A percentile compares a stretch with the other conserved stretches of the same genome.
Evolutionary conservation across 441 rosid genomes (phyloP).

Genomic region (Pelargonium myrrhifolium): DNA sequence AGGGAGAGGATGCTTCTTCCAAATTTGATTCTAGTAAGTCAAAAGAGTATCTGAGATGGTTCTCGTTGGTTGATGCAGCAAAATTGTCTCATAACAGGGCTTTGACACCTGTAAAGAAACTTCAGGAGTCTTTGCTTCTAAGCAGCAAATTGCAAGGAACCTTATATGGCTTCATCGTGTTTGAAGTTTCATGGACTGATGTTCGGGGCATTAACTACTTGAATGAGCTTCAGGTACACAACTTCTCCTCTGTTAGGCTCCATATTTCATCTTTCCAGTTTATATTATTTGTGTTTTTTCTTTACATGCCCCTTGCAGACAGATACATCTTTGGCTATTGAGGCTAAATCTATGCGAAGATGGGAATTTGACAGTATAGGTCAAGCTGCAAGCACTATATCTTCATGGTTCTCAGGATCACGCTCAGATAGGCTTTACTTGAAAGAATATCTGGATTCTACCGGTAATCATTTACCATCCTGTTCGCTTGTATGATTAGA

Average conservation of each 20-base stretch:
- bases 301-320: slow-evolving; percentile 45
- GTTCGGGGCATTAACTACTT: slow-evolving; percentile 85
- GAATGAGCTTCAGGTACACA: slow-evolving; percentile 84
- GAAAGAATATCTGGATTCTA: slow-evolving; percentile 45
- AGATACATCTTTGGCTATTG: slow-evolving; percentile 80
- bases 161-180: slow-evolving; percentile 80
- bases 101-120: slow-evolving; percentile 62
- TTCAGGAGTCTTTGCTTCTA: slow-evolving; percentile 48
- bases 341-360: slow-evolving; percentile 78
- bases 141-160: slow-evolving; percentile 65
- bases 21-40: slow-evolving; percentile 26
- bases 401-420: slow-evolving; percentile 82
- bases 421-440: slow-evolving; percentile 39
- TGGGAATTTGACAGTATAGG: slow-evolving; percentile 93
- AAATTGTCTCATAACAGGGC: slow-evolving; percentile 45
- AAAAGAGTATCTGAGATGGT: slow-evolving; percentile 57
- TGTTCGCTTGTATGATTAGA: not conserved
- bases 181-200: slow-evolving; percentile 71
- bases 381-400: slow-evolving; percentile 55
- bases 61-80: slow-evolving; percentile 52
- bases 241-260: slow-evolving; percentile 13
- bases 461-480: slow-evolving; percentile 37
- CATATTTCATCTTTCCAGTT: slow-evolving; percentile 1
- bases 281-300: slow-evolving; percentile 14
- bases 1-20: slow-evolving; percentile 32